Conservation (phyloP, 805 yeast genomes). For the Saccharomycopsis synnaedendra region DNA sequence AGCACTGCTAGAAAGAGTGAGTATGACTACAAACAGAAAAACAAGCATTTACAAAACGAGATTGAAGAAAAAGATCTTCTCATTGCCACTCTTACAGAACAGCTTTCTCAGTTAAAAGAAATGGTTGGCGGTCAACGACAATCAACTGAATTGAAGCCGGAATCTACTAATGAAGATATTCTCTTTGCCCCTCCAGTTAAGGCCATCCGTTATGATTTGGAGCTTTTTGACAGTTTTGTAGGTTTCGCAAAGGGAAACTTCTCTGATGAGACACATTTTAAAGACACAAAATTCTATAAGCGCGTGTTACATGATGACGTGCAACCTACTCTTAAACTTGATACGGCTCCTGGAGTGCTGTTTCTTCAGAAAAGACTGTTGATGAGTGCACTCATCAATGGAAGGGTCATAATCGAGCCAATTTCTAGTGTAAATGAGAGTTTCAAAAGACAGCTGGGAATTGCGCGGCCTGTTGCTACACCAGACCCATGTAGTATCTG, state of each 20-base stretch:
- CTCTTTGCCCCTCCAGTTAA: constrained; percentile 31
- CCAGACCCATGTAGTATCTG: constrained; percentile 72
- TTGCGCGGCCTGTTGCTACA: constrained; percentile 45
- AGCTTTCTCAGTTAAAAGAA: constrained; percentile 53
- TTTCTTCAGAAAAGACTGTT: constrained; percentile 54
- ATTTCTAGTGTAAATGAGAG: constrained; percentile 72
- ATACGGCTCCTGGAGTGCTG: constrained; percentile 49
- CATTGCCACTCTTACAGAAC: constrained; percentile 52
- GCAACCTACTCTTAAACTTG: constrained; percentile 54
- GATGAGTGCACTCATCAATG: constrained; percentile 61
- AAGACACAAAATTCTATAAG: constrained; percentile 46
- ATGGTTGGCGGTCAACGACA: constrained; percentile 33
- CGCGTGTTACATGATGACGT: constrained; percentile 65
- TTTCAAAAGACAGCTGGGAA: constrained; percentile 18
- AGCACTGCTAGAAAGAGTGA: constrained; percentile 63
- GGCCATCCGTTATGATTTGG: constrained; percentile 31
- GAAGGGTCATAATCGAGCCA: constrained; percentile 77
- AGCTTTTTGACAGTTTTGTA: constrained; percentile 27
- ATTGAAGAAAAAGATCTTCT: constrained; percentile 60
- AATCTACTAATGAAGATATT: constrained; percentile 13
- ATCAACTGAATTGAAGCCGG: constrained; percentile 21
- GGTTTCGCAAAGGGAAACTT: constrained; percentile 24
- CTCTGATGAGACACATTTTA: constrained; percentile 18
- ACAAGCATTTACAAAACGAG: constrained; percentile 39
- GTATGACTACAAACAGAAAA: constrained; percentile 46